Evolutionary conservation across 1,139 yeast genomes (phyloP).

Genomic region (Fermentozyma sake): DNA sequence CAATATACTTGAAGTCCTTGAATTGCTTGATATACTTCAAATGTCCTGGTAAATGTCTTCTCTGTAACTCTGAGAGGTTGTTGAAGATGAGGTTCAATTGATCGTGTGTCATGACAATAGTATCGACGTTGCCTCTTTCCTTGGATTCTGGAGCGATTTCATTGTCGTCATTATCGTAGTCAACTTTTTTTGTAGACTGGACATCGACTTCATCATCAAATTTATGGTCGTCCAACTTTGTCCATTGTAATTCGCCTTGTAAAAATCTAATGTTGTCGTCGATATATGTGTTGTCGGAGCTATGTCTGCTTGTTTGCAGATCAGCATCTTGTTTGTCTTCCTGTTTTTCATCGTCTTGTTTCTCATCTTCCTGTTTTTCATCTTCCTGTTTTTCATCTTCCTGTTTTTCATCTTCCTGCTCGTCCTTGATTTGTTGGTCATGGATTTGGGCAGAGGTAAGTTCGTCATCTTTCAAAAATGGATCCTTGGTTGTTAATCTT

Average conservation of each 20-base stretch:
- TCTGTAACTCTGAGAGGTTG: conserved; percentile 24
- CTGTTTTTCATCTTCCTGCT: conserved; percentile 7
- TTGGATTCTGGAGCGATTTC: neutral
- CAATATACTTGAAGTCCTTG: conserved; percentile 31
- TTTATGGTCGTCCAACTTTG: conserved; percentile 10
- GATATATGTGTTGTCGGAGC: conserved; percentile 23
- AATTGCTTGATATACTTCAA: conserved; percentile 39
- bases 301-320: too few species aligned
- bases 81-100: conserved; percentile 27
- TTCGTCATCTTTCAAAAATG: conserved; percentile 42
- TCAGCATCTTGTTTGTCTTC: too few species aligned
- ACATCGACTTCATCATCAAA: conserved; percentile 4
- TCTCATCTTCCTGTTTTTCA: conserved; percentile 6
- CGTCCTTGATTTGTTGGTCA: conserved; percentile 37
- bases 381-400: conserved; percentile 12
- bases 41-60: conserved; percentile 32
- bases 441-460: conserved; percentile 39
- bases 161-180: neutral
- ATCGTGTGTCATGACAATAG: conserved; percentile 22
- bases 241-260: conserved; percentile 30
- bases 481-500: conserved; percentile 17
- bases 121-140: conserved; percentile 1
- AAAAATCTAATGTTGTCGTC: conserved; percentile 34
- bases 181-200: neutral
- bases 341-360: neutral